These are phyloP conservation scores for Alternaria viburni DNA, from an alignment of 2,329 filamentous ascomycete species.

Conservation along the genomic window DNA sequence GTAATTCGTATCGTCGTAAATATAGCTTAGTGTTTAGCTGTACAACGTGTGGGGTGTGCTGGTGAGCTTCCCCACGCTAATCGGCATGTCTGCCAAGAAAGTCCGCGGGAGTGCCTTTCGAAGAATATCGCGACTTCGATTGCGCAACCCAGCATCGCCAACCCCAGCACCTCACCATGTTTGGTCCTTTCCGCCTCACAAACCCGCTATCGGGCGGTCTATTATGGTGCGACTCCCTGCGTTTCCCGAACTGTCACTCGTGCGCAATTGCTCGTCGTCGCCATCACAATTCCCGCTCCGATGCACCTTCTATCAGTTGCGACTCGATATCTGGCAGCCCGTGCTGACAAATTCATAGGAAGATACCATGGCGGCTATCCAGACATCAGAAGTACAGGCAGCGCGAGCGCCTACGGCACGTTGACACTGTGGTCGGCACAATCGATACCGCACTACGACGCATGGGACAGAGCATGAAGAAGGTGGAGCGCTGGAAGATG, in stretches of 20 bases:
- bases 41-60: slow-evolving; percentile 1
- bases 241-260: background rate
- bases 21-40: background rate
- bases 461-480: slow-evolving; percentile 71
- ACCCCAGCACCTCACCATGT: slow-evolving; percentile 41
- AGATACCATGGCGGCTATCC: slow-evolving; percentile 96
- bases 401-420: slow-evolving; percentile 60
- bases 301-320: background rate
- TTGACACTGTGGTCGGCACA: slow-evolving; percentile 86
- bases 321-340: slow-evolving; percentile 7
- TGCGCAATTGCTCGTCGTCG: background rate
- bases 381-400: slow-evolving; percentile 60
- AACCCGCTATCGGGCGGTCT: slow-evolving; percentile 49
- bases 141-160: slow-evolving; percentile 10
- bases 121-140: slow-evolving; percentile 26
- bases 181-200: slow-evolving; percentile 50
- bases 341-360: slow-evolving; percentile 62
- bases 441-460: slow-evolving; percentile 79
- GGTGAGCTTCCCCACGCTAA: slow-evolving; percentile 31
- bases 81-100: slow-evolving; percentile 39
- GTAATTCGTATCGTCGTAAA: slow-evolving; percentile 1
- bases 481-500: slow-evolving; percentile 87
- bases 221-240: slow-evolving; percentile 38
- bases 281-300: background rate
- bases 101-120: slow-evolving; percentile 36